Evolutionary conservation across 163 green algal species (phyloP).

Genomic region (Coccomyxa subellipsoidea): DNA sequence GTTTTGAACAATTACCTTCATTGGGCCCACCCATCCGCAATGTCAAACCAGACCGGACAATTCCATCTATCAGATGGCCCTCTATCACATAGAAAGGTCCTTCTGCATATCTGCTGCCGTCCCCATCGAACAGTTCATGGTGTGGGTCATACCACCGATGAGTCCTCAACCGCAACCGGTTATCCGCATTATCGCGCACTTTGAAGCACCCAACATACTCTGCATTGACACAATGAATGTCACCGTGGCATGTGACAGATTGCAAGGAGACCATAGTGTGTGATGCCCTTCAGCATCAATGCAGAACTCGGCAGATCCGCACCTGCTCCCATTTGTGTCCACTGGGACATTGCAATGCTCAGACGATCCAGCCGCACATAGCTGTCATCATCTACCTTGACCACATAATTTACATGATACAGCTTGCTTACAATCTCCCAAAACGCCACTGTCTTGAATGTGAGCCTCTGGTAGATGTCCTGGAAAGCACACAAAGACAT

Average conservation of each 20-base stretch:
- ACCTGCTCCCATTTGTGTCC: slow-evolving; percentile 5
- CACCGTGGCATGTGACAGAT: neutral
- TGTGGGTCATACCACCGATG: slow-evolving; percentile 15
- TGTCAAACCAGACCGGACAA: slow-evolving; percentile 7
- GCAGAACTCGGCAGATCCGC: neutral
- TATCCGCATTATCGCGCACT: neutral
- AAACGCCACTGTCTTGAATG: slow-evolving; percentile 12
- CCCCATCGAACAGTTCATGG: slow-evolving; percentile 1
- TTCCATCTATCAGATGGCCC: neutral
- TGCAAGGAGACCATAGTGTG: neutral
- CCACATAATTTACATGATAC: slow-evolving; percentile 7
- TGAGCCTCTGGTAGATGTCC: slow-evolving; percentile 6
- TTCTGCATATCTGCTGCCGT: slow-evolving; percentile 3
- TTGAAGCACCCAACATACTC: slow-evolving; percentile 14
- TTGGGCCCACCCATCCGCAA: slow-evolving; percentile 2
- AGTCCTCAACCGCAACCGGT: neutral
- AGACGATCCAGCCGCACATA: slow-evolving; percentile 21
- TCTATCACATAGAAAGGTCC: neutral
- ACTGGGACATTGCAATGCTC: slow-evolving; percentile 9
- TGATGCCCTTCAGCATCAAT: neutral
- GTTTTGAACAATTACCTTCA: too few relatives aligned
- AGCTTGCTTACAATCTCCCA: slow-evolving; percentile 6
- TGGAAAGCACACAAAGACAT: neutral
- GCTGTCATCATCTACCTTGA: slow-evolving; percentile 21
- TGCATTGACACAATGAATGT: neutral